Conservation (phyloP, 164 flowering plant species). For the Pachysandra terminalis region DNA sequence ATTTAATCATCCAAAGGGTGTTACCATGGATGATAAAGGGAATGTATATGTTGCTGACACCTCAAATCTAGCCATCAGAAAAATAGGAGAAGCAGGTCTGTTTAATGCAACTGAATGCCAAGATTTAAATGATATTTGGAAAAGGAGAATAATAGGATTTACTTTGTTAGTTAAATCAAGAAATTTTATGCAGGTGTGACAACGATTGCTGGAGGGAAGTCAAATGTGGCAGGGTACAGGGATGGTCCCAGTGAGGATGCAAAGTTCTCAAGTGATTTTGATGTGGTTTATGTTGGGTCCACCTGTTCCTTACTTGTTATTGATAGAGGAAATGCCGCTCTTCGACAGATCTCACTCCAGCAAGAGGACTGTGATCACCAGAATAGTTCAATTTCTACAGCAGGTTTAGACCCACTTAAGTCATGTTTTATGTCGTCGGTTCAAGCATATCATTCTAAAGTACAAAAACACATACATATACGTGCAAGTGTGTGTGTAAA, state of each 20-base stretch:
- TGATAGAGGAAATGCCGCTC: conserved; percentile 98
- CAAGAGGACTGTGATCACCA: conserved; percentile 84
- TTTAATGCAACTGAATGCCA: neutral
- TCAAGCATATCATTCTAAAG: too few species aligned
- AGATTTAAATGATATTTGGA: neutral
- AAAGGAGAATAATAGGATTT: neutral
- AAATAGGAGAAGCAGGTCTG: conserved; percentile 88
- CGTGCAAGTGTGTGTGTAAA: too few species aligned
- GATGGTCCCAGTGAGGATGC: conserved; percentile 99
- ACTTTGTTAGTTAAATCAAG: neutral
- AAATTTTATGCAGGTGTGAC: conserved; percentile 70
- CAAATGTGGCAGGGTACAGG: conserved; percentile 82
- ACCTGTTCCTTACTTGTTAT: conserved; percentile 90
- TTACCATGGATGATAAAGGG: conserved; percentile 92
- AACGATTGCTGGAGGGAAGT: conserved; percentile 97
- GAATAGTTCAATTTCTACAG: conserved; percentile 53
- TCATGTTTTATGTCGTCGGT: neutral
- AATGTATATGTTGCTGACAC: conserved; percentile 96
- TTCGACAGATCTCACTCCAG: conserved; percentile 83
- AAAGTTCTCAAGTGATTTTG: conserved; percentile 89
- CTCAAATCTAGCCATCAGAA: conserved; percentile 84
- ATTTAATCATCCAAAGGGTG: conserved; percentile 89
- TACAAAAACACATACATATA: too few species aligned
- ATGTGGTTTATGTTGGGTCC: conserved; percentile 71
- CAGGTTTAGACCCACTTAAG: conserved; percentile 53